A percentile compares a stretch with the other conserved stretches of the same genome.
phyloP scores from a whole-genome alignment of 2,329 filamentous ascomycete genomes.

The Pseudogymnoascus sp. region DNA sequence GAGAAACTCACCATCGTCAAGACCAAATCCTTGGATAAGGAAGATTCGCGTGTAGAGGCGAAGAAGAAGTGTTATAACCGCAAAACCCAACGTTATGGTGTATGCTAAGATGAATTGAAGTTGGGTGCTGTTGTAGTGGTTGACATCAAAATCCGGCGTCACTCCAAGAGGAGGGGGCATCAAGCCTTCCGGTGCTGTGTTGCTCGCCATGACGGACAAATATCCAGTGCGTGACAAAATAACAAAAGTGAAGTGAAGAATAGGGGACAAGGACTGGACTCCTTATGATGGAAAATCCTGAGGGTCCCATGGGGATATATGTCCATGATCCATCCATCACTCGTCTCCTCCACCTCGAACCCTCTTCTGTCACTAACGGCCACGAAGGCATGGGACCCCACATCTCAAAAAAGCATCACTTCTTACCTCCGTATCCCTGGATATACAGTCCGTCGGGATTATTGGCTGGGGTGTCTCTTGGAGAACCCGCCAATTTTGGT shows the following conservation, averaged over 20 bases:
- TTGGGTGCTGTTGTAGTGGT: neutral
- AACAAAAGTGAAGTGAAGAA: neutral
- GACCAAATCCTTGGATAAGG: neutral
- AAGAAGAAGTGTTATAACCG: neutral
- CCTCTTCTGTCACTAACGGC: neutral
- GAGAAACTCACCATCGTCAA: neutral
- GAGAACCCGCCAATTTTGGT: neutral
- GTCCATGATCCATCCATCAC: neutral
- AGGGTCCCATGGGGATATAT: slow-evolving; percentile 2
- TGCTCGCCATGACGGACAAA: neutral
- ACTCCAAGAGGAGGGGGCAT: neutral
- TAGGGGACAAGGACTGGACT: neutral
- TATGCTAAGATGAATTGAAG: neutral
- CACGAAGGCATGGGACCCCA: neutral
- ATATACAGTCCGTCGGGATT: neutral
- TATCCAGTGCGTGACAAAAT: neutral
- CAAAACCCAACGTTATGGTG: neutral
- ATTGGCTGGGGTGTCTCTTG: neutral
- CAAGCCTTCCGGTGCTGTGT: slow-evolving; percentile 4
- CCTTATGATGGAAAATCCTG: neutral
- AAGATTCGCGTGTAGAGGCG: neutral
- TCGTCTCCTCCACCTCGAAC: neutral
- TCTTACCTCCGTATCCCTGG: neutral
- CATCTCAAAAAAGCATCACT: slow-evolving; percentile 6
- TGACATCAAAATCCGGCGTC: slow-evolving; percentile 1